phyloP scores from a whole-genome alignment of 306 rosid species.

The Cajanus cajan region DNA sequence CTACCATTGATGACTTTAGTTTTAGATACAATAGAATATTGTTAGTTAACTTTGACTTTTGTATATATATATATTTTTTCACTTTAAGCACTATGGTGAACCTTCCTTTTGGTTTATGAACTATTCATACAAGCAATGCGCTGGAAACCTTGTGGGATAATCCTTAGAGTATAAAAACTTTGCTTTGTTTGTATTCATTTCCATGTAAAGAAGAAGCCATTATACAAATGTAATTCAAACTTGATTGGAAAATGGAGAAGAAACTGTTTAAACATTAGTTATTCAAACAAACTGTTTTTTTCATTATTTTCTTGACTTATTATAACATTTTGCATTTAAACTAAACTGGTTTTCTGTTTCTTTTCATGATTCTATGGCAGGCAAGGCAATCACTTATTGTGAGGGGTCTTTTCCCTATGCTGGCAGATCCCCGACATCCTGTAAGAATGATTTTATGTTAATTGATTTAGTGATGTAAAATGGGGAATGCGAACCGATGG shows the following conservation, averaged over 20 bases:
- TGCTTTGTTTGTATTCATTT: slow-evolving; percentile 6
- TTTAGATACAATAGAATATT: neutral
- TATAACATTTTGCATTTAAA: slow-evolving; percentile 1
- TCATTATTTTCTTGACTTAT: slow-evolving; percentile 6
- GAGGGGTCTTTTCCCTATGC: slow-evolving; percentile 92
- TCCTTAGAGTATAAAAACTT: neutral
- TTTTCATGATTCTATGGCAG: slow-evolving; percentile 39
- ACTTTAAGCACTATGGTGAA: neutral
- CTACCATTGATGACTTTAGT: neutral
- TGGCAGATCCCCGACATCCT: slow-evolving; percentile 93
- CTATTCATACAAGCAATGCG: neutral
- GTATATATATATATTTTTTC: no score
- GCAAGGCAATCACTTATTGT: slow-evolving; percentile 93
- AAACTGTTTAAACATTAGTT: neutral
- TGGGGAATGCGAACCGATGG: neutral
- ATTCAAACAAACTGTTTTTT: neutral
- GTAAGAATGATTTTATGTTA: slow-evolving; percentile 48
- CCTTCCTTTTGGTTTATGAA: neutral
- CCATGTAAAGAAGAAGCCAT: neutral
- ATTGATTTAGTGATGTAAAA: neutral
- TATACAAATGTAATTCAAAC: neutral
- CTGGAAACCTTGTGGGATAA: neutral
- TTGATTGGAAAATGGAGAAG: neutral
- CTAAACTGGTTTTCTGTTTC: slow-evolving; percentile 10
- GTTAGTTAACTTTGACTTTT: neutral